Base-by-base conservation (phyloP, 225 moss, liverwort and hornwort genomes). In the Straminergon stramineum region DNA sequence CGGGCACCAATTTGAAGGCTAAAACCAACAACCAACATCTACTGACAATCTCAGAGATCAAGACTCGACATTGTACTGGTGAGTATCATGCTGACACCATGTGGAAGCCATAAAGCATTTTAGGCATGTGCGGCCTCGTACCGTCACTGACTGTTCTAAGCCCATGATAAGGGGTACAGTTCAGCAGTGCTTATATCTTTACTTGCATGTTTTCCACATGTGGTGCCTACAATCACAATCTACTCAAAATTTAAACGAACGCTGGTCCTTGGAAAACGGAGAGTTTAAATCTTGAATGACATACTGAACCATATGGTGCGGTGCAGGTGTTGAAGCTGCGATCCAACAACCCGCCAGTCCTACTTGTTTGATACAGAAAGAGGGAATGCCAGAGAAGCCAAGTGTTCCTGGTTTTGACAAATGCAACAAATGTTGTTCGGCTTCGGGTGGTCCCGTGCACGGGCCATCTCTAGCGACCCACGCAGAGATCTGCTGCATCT, bases 401-500 rank as follows among this genome's bases (percentile, higher is more conserved):
- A 56, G 58, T 45, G 32, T 3, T 70, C n/a, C 43, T 53, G 89
- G 2, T 52, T 60, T 90, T 30, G 86, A 81, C 41, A 86, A 63
- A 58, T 93, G 93, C 91, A 69, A 69, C 69, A 84, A 84, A 56
- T 93, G 93, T 27, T 86, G 86, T 48, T 69, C 64, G 26, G 32
- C 67, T 48, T 75, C 53, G 70, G 57, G 78, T 48, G 86, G 86
- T 63, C 55, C 51, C 77, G 70, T 9, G 75, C 79, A 74, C 70
- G 90, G 86, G 67, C 91, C 86, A 51, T 88, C 91, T 48, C 81
- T 84, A 51, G 68, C 88, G 41, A 90, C 91, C 51, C 93, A 93
- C 86, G 56, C 83, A 15, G 88, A 93, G 15, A 88, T 93, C 76
- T 93, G 93, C 90, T 93, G 93, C 48, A 23, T 93, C 51, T 89